Percentiles rank a stretch among this genome's conserved stretches.
Evolutionary conservation across 2,329 filamentous ascomycete genomes (phyloP).

Genomic region (Stemphylium beticola): DNA sequence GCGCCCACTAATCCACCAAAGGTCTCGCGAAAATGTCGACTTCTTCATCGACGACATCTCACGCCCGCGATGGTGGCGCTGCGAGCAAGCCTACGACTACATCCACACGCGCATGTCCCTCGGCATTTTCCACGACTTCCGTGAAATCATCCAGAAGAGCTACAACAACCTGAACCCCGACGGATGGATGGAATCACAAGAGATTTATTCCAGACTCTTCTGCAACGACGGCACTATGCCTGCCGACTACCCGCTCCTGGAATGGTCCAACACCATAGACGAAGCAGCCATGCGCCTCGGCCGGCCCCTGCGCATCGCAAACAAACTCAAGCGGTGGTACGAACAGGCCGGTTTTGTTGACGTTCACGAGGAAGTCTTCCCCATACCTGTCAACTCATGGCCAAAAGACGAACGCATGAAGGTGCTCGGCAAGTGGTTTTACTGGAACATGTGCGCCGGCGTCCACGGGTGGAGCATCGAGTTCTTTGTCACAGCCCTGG

Average conservation of each 20-base stretch:
- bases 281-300: slow-evolving; percentile 55
- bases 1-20: slow-evolving; percentile 9
- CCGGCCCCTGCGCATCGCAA: slow-evolving; percentile 59
- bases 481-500: slow-evolving; percentile 51
- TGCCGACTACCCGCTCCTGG: slow-evolving; percentile 53
- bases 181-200: slow-evolving; percentile 57
- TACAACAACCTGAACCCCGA: slow-evolving; percentile 63
- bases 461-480: slow-evolving; percentile 54
- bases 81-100: slow-evolving; percentile 58
- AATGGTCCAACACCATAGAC: slow-evolving; percentile 54
- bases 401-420: slow-evolving; percentile 56
- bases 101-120: slow-evolving; percentile 66
- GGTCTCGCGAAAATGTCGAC: slow-evolving; percentile 72
- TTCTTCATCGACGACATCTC: slow-evolving; percentile 76
- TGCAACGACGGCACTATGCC: slow-evolving; percentile 63
- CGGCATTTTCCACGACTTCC: slow-evolving; percentile 65
- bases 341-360: slow-evolving; percentile 64
- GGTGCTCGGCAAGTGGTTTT: slow-evolving; percentile 57
- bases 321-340: slow-evolving; percentile 61
- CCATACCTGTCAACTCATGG: slow-evolving; percentile 62
- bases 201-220: slow-evolving; percentile 53
- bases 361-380: slow-evolving; percentile 59
- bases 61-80: slow-evolving; percentile 63
- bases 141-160: slow-evolving; percentile 59
- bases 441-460: slow-evolving; percentile 55